Base-by-base conservation (phyloP, 768 basidiomycete species). In the Mycena venus region DNA sequence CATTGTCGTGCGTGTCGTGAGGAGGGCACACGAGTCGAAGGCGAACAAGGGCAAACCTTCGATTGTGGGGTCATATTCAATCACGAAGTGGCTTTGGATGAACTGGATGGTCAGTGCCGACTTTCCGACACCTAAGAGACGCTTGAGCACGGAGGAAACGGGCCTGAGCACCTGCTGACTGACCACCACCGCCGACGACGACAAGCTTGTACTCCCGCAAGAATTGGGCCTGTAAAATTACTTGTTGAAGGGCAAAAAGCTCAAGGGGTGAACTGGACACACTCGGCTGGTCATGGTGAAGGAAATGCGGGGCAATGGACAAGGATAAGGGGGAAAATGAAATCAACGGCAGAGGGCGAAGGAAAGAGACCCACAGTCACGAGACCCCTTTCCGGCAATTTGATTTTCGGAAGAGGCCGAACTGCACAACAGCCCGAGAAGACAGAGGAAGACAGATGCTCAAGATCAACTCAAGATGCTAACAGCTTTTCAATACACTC, bases 91-190 rank as follows among this genome's bases (percentile, higher is more conserved):
- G 78, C 93, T 94, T 81, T 99, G 98, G 78, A 99, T 98, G 88
- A 99, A 99, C 83, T 99, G 98, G 79, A 99, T 98, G 62, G 98
- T 99, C 85, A 98, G 84, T 29, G 96, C 96, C 63, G 96, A 97
- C 89, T 99, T 95, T 40, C 94, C 94, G 70, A 77, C 75, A 68
- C 72, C 72, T 74, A 42, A 21, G 14, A 32, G 31, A 32, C 11
- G 19, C 11, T 34, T 68, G 25, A 64, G 67, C 25, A 8, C 14
- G 2, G 23, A 11, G 19, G 17, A 23, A 6, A 8, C 4, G 23
- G 21, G 27, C n/a, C 36, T 42, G 21, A 40, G 19, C 6, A 38
- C 19, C 27, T n/a, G 14, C 21, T 17, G 9, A 72, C 70, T 44
- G 53, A 91, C 93, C 94, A 88, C 94, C 94, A 79, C 93, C 94